Base-by-base conservation (phyloP, 176 grass and related monocot species). In the Carex parvula region DNA sequence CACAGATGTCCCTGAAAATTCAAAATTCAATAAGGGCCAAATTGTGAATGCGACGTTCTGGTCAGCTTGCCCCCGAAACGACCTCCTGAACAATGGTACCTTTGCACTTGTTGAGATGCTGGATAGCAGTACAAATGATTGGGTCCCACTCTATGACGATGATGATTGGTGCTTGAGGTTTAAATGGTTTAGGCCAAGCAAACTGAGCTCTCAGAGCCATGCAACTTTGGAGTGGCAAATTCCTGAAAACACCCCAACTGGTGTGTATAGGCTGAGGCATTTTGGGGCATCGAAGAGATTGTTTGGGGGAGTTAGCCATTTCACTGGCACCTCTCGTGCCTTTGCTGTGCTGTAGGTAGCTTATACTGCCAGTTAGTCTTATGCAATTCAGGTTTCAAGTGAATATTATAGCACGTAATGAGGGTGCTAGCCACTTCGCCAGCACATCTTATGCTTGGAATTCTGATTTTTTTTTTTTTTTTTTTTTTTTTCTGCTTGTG, bases 11-110 rank as follows among this genome's bases (percentile, higher is more conserved):
- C 89, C 92, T 17, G 71, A 85, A 80, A 93, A 87, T 74, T 94
- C 89, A 15, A 89, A 80, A 37, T 98, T 98, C 80, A 87, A 75
- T 14, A 92, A 87, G 29, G 91, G 92, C 16, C 86, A 83, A 57
- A 86, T 57, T 58, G 95, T 93, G 83, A 91, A 85, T 32, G 92
- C 92, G 66, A 98, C 95, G 44, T 98, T 98, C 76, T 84, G 92
- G 90, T 93, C 92, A 35, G 92, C 96, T 26, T 98, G 96, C 57
- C 96, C 96, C 44, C 91, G 96, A 86, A 98, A 98, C 30, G 96
- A 98, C 80, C 91, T 98, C 64, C 70, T 95, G 20, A 95, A 88
- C 1, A 84, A 95, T 2, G 91, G 91, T 24, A 98, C 92, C 11
- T 98, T 93, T 15, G 76, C 92, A 11, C 89, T 95, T 11, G 93